Evolutionary conservation across 352 stramenopile species (phyloP), one percentile per base, ranked within the genome.

Genomic region (Phytophthora cryptogea): DNA sequence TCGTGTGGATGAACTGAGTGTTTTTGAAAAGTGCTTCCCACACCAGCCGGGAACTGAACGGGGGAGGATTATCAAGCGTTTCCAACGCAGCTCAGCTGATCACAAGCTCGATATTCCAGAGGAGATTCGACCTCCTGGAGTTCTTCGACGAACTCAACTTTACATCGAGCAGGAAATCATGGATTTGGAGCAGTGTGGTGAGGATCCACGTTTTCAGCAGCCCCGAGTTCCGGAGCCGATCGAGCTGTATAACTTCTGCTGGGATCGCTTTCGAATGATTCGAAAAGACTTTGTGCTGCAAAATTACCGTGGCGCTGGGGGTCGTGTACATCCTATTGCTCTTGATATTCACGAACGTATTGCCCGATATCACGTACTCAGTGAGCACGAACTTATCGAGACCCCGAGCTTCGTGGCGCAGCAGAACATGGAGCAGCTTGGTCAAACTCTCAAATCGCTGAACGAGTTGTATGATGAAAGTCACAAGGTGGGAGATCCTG

Each of bases 211-310:
- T 7, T 90, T 95, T 41, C 77, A 84, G 11, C 70, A 78, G 8
- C 87, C 87, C 39, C 80, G 87, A 27, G 53, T 74, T 0, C 85
- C 87, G 8, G 87, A 94, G 39, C 44, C 81, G 8, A 92, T 95
- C 26, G 87, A 94, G 68, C 74, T 98, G n/a, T 98, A 99, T 80
- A 96, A 98, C 50, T 98, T 99, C 47, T 97, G 97, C 51, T 99
- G 94, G 94, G 92, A 99, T 72, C 80, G 96, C 8, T 98, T 90
- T 47, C 85, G 94, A 32, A 98, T 98, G 94, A 94, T 98, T 61
- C 89, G 94, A 36, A 98, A 98, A 57, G 96, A 99, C 59, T 98
- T 98, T 46, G 94, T 97, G 23, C 72, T 99, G 9, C 95, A 98
- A 61, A 99, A 99, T 70, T 99, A 98, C 57, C 93, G 95, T 39